Percentiles rank a stretch among this genome's conserved stretches.
phyloP scores from a whole-genome alignment of 768 basidiomycete genomes.

The Gymnopilus dilepis region DNA sequence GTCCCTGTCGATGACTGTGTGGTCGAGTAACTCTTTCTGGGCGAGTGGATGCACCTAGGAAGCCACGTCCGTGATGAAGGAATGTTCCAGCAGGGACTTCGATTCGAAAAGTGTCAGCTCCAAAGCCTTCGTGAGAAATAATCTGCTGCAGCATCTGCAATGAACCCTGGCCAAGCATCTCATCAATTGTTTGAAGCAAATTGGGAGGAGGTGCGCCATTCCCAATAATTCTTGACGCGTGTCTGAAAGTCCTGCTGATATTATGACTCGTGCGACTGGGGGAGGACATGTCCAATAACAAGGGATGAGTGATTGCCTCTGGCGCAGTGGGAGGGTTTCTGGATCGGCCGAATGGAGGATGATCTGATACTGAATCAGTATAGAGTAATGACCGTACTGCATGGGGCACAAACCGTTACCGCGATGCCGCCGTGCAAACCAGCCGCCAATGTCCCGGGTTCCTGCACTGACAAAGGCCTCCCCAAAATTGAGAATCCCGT shows the following conservation, averaged over 20 bases:
- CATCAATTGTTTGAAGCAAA: slow-evolving; percentile 78
- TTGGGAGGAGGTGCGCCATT: slow-evolving; percentile 50
- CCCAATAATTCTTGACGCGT: slow-evolving; percentile 59
- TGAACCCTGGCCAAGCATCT: slow-evolving; percentile 81
- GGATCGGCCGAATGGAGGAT: slow-evolving; percentile 69
- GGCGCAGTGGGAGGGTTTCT: slow-evolving; percentile 56
- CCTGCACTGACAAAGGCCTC: slow-evolving; percentile 56
- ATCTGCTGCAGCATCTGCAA: slow-evolving; percentile 86
- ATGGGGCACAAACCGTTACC: slow-evolving; percentile 41
- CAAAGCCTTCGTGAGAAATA: slow-evolving; percentile 62
- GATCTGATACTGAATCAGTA: slow-evolving; percentile 43
- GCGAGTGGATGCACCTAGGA: slow-evolving; percentile 62
- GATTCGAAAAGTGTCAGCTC: slow-evolving; percentile 74
- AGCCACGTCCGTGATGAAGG: slow-evolving; percentile 62
- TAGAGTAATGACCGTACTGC: background rate
- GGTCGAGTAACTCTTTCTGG: slow-evolving; percentile 59
- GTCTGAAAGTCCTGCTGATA: slow-evolving; percentile 55
- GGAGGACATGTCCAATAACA: slow-evolving; percentile 70
- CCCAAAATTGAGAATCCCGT: slow-evolving; percentile 60
- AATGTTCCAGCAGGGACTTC: slow-evolving; percentile 74
- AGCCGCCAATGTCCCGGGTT: slow-evolving; percentile 48
- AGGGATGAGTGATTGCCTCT: slow-evolving; percentile 81
- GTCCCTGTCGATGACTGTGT: slow-evolving; percentile 49
- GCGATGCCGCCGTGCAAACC: slow-evolving; percentile 62
- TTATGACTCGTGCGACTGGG: slow-evolving; percentile 49